Conservation (phyloP, 306 rosid genomes). For the Lathyrus tuberosus region DNA sequence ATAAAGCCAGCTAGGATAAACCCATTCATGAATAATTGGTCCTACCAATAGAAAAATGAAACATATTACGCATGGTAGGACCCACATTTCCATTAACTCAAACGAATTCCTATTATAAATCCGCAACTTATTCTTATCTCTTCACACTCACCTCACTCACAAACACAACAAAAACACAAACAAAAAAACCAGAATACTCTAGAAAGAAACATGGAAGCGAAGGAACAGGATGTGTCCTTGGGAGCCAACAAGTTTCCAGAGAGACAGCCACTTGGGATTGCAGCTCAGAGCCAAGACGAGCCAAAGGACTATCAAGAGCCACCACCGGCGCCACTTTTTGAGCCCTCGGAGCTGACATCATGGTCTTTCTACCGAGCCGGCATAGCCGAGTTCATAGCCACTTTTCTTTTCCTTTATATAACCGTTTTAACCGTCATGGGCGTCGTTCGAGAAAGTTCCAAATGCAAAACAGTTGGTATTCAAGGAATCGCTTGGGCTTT, state of each 20-base stretch:
- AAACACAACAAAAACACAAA: neutral
- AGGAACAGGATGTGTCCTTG: slow-evolving; percentile 54
- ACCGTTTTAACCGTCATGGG: slow-evolving; percentile 58
- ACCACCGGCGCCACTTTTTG: slow-evolving; percentile 53
- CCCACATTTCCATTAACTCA: slow-evolving; percentile 37
- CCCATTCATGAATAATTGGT: too few relatives aligned
- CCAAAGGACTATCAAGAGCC: slow-evolving; percentile 58
- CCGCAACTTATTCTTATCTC: slow-evolving; percentile 24
- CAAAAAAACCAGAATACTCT: too few relatives aligned
- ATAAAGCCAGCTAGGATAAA: slow-evolving; percentile 39
- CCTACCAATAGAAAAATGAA: slow-evolving; percentile 23
- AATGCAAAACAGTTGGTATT: slow-evolving; percentile 46
- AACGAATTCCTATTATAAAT: slow-evolving; percentile 45
- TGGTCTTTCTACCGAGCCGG: slow-evolving; percentile 62
- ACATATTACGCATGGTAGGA: slow-evolving; percentile 31
- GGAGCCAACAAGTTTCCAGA: slow-evolving; percentile 61
- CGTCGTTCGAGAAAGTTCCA: neutral
- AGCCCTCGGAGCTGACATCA: slow-evolving; percentile 46
- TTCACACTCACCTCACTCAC: slow-evolving; percentile 6
- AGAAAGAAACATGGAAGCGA: slow-evolving; percentile 37
- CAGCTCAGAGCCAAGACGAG: slow-evolving; percentile 59
- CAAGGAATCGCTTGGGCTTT: slow-evolving; percentile 64
- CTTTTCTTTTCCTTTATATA: slow-evolving; percentile 56
- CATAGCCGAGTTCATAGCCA: slow-evolving; percentile 54
- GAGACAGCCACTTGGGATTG: slow-evolving; percentile 53